Conservation (phyloP, 352 stramenopile species). For the Salisapilia sapeloensis region DNA sequence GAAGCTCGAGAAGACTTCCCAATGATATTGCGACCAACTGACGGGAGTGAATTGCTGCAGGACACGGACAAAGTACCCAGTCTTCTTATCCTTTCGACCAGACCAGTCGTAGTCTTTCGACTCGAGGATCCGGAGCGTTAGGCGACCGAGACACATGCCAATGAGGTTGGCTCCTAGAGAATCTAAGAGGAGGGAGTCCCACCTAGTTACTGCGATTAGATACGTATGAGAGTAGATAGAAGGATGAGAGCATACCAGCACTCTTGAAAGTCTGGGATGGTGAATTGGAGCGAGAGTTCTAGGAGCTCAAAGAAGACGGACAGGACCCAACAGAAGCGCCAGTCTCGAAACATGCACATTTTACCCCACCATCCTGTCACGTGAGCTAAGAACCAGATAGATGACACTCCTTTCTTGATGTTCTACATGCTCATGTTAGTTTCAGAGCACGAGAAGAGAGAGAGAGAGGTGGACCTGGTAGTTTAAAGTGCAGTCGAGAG, state of each 20-base stretch:
- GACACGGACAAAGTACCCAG: slow-evolving; percentile 41
- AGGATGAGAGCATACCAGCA: slow-evolving; percentile 69
- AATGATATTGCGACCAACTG: slow-evolving; percentile 80
- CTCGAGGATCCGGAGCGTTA: slow-evolving; percentile 63
- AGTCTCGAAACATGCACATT: slow-evolving; percentile 90
- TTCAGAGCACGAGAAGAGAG: too few relatives aligned
- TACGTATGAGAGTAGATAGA: too few relatives aligned
- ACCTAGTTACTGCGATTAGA: slow-evolving; percentile 17
- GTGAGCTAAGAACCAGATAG: slow-evolving; percentile 76
- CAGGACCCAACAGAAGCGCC: slow-evolving; percentile 85
- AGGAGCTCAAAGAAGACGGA: slow-evolving; percentile 83
- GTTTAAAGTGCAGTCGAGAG: too few relatives aligned
- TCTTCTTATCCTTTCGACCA: slow-evolving; percentile 52
- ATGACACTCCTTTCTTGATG: slow-evolving; percentile 49
- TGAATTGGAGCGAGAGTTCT: slow-evolving; percentile 77
- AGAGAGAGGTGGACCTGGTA: too few relatives aligned
- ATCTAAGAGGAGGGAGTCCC: slow-evolving; percentile 87
- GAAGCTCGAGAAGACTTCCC: slow-evolving; percentile 86
- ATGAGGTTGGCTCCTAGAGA: slow-evolving; percentile 84
- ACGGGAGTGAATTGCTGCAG: slow-evolving; percentile 81
- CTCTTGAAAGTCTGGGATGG: slow-evolving; percentile 88
- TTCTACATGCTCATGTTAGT: too few relatives aligned
- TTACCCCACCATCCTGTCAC: slow-evolving; percentile 83
- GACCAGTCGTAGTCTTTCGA: slow-evolving; percentile 86
- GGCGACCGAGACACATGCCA: slow-evolving; percentile 66